Base-by-base conservation (phyloP, 208 protist genomes). In the Crithidia brevicula region DNA sequence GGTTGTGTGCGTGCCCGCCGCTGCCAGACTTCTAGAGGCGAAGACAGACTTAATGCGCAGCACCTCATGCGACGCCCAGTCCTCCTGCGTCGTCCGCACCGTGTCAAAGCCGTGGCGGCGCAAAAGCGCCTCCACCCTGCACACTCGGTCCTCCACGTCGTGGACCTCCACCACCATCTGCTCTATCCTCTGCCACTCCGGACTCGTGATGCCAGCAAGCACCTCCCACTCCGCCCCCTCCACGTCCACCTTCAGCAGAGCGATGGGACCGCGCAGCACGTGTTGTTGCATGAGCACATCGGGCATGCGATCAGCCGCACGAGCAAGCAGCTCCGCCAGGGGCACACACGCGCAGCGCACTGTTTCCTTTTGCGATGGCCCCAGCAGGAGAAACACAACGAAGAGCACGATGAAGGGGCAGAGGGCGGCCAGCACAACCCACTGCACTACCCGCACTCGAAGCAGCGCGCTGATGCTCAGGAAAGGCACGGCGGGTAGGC, bases 141-240 rank as follows among this genome's bases (percentile, higher is more conserved):
- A 20, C n/a, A 79, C 67, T 15, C 74, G 67, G 23, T 38, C 64
- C 20, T 77, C 62, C 7, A 85, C 33, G 38, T 84, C 79, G 58
- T 88, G 78, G 36, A 84, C 79, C 47, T 82, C 82, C 4, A 81
- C 75, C 16, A 80, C 82, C 0, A 78, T 33, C 67, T 85, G 82
- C 43, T 72, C 40, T 25, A 85, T 76, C 23, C 69, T 62, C 25
- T 28, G 18, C 78, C 74, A 85, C 46, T 76, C 68, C 7, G 30
- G 34, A 4, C 45, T 63, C 0, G 59, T 52, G 30, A 88, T 77
- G 31, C 75, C 77, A 4, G 30, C 15, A 13, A 88, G 52, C 42
- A 88, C 78, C 40, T 69, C 72, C 59, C 73, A 62, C 68, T 88
- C 78, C 27, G 72, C 69, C 13, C 82, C 82, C 30, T 82, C 79